phyloP scores from a whole-genome alignment of 2,329 filamentous ascomycete species.

The Aaosphaeria pasadenensis region DNA sequence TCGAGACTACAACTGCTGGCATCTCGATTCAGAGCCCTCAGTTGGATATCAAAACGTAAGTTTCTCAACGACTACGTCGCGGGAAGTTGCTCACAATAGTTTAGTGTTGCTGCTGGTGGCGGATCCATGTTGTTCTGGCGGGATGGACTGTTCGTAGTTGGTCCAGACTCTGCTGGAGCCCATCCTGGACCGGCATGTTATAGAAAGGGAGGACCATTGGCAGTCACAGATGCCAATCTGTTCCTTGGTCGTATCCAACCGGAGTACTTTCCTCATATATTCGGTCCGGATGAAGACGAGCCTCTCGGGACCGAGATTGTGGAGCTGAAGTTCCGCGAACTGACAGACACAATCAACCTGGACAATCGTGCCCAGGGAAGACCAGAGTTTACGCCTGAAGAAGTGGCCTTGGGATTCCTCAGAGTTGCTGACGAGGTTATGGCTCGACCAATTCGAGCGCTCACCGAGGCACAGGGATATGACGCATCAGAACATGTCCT shows the following conservation, averaged over 20 bases:
- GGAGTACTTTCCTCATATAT: conserved; percentile 88
- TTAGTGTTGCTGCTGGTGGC: conserved; percentile 66
- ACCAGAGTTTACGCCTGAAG: conserved; percentile 64
- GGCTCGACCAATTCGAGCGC: not conserved
- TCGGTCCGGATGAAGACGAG: conserved; percentile 79
- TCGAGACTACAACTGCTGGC: conserved; percentile 86
- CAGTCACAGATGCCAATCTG: conserved; percentile 84
- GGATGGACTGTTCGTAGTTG: conserved; percentile 82
- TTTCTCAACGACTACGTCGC: too few species aligned
- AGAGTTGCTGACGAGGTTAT: conserved; percentile 50
- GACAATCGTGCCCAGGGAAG: conserved; percentile 44
- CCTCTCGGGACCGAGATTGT: conserved; percentile 71
- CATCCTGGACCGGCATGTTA: conserved; percentile 83
- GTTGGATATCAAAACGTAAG: conserved; percentile 75
- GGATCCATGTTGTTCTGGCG: conserved; percentile 58
- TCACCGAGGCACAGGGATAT: not conserved
- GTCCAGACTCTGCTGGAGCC: conserved; percentile 78
- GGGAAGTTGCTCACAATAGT: too few species aligned
- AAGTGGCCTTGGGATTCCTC: conserved; percentile 81
- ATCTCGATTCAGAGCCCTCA: conserved; percentile 86
- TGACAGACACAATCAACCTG: conserved; percentile 70
- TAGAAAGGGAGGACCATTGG: conserved; percentile 78
- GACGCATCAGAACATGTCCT: not conserved
- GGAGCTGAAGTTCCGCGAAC: conserved; percentile 65
- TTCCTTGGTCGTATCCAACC: conserved; percentile 77